Base-by-base conservation (phyloP, 805 yeast species). In the Tetrapisispora namnaoensis region DNA sequence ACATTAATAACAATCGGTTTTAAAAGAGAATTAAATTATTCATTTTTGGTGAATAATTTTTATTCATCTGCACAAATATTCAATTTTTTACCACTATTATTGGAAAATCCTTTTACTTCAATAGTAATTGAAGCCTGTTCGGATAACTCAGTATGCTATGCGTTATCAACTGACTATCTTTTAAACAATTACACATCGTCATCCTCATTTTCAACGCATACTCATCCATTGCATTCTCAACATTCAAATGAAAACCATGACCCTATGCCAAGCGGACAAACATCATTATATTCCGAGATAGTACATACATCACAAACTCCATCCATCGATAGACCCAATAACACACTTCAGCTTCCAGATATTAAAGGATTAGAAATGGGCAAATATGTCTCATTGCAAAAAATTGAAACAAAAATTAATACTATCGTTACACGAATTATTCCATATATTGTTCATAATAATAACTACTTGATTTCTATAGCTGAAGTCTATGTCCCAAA, bases 401-500 rank as follows among this genome's bases (percentile, higher is more conserved):
- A 14, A 24, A n/a, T 4, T 8, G 34, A 27, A 22, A 16, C 16
- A 4, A 9, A 21, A 9, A 24, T 40, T 14, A 30, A 35, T 8
- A 4, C 34, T 4, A 30, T 18, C 21, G 88, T 89, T 55, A 71
- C 72, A 53, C 76, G 82, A 60, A 75, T 90, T 56, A 79, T 83
- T 54, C 97, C 97, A 24, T 83, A 81, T 67, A 74, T 82, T n/a
- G 74, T 86, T 2, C 46, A 70, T 1, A 71, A 68, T 21, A 73
- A 73, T 44, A 69, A 70, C 34, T 90, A 86, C 65, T 77, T 87
- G 53, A 86, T 86, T 49, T 83, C 97, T 0, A 83, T 89, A 50
- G 97, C 96, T 4, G 83, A 83, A 62, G 82, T 87, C 48, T 86
- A 84, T 62, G 82, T 87, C 68, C 95, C 95, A n/a, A 60, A 66